A percentile compares a stretch with the other conserved stretches of the same genome.
These are phyloP conservation scores for Termitomyces sp. DNA, from an alignment of 768 basidiomycete species.

Conservation along the genomic window DNA sequence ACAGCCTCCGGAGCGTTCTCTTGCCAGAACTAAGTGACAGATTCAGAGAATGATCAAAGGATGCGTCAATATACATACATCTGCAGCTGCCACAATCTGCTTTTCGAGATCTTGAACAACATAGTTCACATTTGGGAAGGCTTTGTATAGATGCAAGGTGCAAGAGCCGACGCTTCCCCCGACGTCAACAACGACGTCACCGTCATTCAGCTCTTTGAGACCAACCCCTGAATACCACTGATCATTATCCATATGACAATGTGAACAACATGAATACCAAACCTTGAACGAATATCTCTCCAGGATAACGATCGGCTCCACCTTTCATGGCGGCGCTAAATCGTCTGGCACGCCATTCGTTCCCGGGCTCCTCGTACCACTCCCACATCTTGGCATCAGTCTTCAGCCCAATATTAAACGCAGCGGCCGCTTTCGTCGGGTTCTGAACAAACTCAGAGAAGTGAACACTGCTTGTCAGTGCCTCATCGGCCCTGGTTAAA, in stretches of 20 bases:
- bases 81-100: constrained; percentile 21
- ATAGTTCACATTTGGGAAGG: constrained; percentile 26
- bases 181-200: constrained; percentile 26
- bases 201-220: constrained; percentile 13
- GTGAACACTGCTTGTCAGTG: constrained; percentile 12
- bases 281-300: constrained; percentile 19
- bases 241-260: neutral
- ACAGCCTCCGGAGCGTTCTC: constrained; percentile 22
- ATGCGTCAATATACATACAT: constrained; percentile 9
- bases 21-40: constrained; percentile 22
- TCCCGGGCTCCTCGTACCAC: constrained; percentile 29
- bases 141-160: constrained; percentile 25
- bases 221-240: constrained; percentile 14
- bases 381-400: constrained; percentile 23
- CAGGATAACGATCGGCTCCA: constrained; percentile 16
- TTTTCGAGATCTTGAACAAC: constrained; percentile 33
- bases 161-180: constrained; percentile 33
- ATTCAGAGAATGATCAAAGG: neutral
- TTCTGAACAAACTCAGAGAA: constrained; percentile 18
- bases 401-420: constrained; percentile 24
- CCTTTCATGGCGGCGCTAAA: constrained; percentile 26
- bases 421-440: constrained; percentile 11
- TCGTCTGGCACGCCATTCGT: constrained; percentile 20
- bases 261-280: neutral
- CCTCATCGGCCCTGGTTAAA: constrained; percentile 20